Evolutionary conservation across 257 asterid species (phyloP).

Genomic region (Paulownia fortunei): DNA sequence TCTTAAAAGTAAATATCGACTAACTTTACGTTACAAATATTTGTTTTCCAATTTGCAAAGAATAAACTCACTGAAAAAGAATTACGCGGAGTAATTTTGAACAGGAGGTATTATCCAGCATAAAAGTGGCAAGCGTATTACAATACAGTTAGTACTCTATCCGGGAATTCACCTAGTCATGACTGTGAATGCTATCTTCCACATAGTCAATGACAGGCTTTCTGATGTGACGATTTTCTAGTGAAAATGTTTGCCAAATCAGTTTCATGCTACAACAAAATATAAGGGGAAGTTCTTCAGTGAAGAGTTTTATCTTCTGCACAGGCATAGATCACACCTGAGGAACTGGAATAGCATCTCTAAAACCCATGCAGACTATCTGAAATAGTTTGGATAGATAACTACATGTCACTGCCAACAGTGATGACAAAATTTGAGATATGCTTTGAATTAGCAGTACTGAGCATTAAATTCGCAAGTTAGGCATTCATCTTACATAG

Average conservation of each 20-base stretch:
- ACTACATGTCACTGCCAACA: neutral
- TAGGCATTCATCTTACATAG: neutral
- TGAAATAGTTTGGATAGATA: neutral
- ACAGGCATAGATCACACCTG: neutral
- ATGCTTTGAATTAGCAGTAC: neutral
- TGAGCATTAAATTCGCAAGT: neutral
- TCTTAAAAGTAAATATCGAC: neutral
- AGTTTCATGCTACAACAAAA: slow-evolving; percentile 11
- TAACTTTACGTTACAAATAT: neutral
- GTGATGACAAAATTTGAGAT: neutral
- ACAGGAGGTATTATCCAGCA: neutral
- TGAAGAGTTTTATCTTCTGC: neutral
- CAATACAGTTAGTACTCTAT: neutral
- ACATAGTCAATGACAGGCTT: neutral
- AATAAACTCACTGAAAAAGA: neutral
- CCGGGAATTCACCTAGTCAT: neutral
- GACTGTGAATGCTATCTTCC: neutral
- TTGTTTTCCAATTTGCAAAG: neutral
- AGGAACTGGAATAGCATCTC: neutral
- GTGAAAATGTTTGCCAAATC: neutral
- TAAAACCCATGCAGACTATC: slow-evolving; percentile 5
- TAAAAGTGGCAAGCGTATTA: neutral
- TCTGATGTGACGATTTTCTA: neutral
- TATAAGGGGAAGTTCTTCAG: neutral
- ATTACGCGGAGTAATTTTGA: neutral